Conservation (phyloP, 768 basidiomycete species). For the Trametes meyenii region DNA sequence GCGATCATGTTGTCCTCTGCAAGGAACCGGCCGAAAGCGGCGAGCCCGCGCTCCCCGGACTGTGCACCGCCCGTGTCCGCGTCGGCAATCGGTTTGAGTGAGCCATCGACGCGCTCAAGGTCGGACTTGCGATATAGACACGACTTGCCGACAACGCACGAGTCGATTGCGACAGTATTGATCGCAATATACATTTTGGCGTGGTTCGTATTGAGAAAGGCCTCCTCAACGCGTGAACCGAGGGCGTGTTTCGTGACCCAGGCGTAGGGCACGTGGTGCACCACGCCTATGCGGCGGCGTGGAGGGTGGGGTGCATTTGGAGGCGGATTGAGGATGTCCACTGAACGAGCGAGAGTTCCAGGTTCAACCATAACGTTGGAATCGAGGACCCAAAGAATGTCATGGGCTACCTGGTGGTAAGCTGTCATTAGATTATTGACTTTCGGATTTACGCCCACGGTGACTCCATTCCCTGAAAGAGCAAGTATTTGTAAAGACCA, state of each 20-base stretch:
- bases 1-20: conserved; percentile 99
- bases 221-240: conserved; percentile 88
- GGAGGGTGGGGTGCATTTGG: conserved; percentile 36
- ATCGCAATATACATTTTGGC: conserved; percentile 98
- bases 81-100: conserved; percentile 50
- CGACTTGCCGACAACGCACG: conserved; percentile 97
- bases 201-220: conserved; percentile 95
- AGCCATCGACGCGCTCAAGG: conserved; percentile 72
- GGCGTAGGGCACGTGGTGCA: conserved; percentile 96
- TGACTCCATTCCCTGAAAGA: conserved; percentile 64
- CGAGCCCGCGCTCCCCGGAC: conserved; percentile 56
- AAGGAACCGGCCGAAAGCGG: conserved; percentile 83
- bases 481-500: not conserved
- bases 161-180: conserved; percentile 85
- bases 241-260: conserved; percentile 65
- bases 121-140: conserved; percentile 92
- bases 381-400: conserved; percentile 96
- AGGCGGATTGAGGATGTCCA: conserved; percentile 66
- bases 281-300: conserved; percentile 68
- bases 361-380: conserved; percentile 86
- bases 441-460: conserved; percentile 94
- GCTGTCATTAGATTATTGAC: conserved; percentile 93
- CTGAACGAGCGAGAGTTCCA: conserved; percentile 81
- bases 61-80: conserved; percentile 22
- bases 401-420: conserved; percentile 78